Base-by-base conservation (phyloP, 2,329 filamentous ascomycete genomes). In the Chrysoporthe puriensis region DNA sequence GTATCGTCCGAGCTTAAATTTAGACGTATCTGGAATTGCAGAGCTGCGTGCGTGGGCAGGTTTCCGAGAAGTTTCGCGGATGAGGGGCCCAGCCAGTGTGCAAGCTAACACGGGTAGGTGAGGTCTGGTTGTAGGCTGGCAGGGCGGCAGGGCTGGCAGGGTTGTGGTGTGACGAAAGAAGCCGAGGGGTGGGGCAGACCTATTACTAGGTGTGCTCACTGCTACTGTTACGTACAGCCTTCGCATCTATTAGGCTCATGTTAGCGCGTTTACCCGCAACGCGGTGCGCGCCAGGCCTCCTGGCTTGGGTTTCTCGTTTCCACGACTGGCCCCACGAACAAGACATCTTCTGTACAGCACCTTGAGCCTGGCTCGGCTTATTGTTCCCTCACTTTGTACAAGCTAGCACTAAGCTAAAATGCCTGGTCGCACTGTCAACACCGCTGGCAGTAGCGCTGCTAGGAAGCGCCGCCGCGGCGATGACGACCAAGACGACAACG, bases 381-480 rank as follows among this genome's bases (percentile, higher is more conserved):
- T 44, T 26, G 14, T 32, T 32, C 2, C 13, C 2, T 34, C 26
- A 9, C 42, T 46, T 46, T 6, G 46, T 3, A 59, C 18, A 50
- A 21, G 14, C 11, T 13, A 11, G n/a, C 48, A 42, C 8, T 3
- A n/a, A 26, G 44, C n/a, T 32, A 70, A 52, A 40, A 78, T 78
- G 77, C 74, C 76, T 8, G 71, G 70, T 4, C 72, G 71, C 57
- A 77, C 76, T 1, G 68, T 72, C 21, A 73, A 74, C 54, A 67
- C 70, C 60, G 63, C 72, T 34, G 72, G 68, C 63, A 70, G 60
- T 32, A 70, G 70, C 63, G 66, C 73, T 34, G 73, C 74, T 6
- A 69, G 76, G 34, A 86, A 87, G 75, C 82, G 84, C 70, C 77
- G 79, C 32, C 79, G 81, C 56, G 78, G 72, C 62, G 75, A 34